Evolutionary conservation across 176 grass and related monocot species (phyloP).

Genomic region (Aechmea fasciata): DNA sequence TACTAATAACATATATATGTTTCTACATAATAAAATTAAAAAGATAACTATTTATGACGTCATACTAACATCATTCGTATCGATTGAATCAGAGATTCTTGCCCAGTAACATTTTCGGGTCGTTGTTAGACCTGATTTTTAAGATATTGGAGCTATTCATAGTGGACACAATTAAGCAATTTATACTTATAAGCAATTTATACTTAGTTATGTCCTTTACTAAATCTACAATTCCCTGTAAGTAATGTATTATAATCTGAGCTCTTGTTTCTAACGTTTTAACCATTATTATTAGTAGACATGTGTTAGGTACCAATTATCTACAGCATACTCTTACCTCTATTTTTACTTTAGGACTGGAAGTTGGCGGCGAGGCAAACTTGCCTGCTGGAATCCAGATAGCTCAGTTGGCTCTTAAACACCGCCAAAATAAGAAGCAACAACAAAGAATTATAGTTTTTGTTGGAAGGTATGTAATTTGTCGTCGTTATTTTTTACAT

Average conservation of each 20-base stretch:
- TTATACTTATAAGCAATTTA: no score
- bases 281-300: not conserved
- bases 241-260: conserved; percentile 63
- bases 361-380: conserved; percentile 87
- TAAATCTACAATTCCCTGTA: not conserved
- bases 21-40: no score
- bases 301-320: not conserved
- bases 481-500: conserved; percentile 9
- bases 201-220: not conserved
- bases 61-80: no score
- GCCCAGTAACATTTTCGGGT: no score
- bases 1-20: no score
- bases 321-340: not conserved
- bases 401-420: conserved; percentile 90
- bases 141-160: no score
- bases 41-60: no score
- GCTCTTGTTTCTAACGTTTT: conserved; percentile 8
- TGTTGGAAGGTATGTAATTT: conserved; percentile 61
- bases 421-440: conserved; percentile 98
- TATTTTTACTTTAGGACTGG: conserved; percentile 41
- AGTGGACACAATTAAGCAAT: no score
- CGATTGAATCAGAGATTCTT: no score
- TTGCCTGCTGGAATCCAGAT: conserved; percentile 85
- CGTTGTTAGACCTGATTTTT: no score
- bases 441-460: conserved; percentile 97